Conservation (phyloP, 2,329 filamentous ascomycete species). For the Nigrospora oryzae region DNA sequence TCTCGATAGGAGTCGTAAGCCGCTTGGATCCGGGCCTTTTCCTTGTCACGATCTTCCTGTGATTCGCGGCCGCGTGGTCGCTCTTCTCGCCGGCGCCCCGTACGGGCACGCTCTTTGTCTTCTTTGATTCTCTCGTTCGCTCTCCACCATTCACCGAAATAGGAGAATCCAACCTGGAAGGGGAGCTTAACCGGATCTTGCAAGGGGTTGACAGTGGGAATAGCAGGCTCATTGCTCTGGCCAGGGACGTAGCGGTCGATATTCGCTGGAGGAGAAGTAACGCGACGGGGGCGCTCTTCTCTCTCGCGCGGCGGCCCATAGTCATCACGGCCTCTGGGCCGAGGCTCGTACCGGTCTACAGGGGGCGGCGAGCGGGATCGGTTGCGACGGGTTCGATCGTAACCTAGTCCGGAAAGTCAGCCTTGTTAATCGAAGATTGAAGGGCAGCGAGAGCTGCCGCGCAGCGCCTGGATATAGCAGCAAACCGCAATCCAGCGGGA, state of each 20-base stretch:
- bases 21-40: constrained; percentile 68
- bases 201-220: constrained; percentile 54
- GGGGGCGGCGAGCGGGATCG: constrained; percentile 63
- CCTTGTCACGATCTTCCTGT: constrained; percentile 68
- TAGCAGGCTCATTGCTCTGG: constrained; percentile 41
- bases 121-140: constrained; percentile 76
- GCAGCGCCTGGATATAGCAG: neutral
- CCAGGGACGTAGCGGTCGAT: constrained; percentile 83
- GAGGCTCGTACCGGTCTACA: constrained; percentile 72
- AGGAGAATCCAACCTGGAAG: constrained; percentile 79
- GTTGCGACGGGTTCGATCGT: constrained; percentile 48
- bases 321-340: constrained; percentile 58
- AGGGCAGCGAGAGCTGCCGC: neutral
- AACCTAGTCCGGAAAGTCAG: constrained; percentile 30
- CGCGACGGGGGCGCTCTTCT: constrained; percentile 48
- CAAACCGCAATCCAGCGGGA: neutral
- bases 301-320: constrained; percentile 42
- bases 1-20: constrained; percentile 62
- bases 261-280: constrained; percentile 56
- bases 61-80: constrained; percentile 55
- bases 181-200: constrained; percentile 64
- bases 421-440: neutral
- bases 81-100: constrained; percentile 59
- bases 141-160: constrained; percentile 82
- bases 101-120: constrained; percentile 63